Evolutionary conservation across 2,329 filamentous ascomycete genomes (phyloP).

Genomic region (Triangularia setosa): DNA sequence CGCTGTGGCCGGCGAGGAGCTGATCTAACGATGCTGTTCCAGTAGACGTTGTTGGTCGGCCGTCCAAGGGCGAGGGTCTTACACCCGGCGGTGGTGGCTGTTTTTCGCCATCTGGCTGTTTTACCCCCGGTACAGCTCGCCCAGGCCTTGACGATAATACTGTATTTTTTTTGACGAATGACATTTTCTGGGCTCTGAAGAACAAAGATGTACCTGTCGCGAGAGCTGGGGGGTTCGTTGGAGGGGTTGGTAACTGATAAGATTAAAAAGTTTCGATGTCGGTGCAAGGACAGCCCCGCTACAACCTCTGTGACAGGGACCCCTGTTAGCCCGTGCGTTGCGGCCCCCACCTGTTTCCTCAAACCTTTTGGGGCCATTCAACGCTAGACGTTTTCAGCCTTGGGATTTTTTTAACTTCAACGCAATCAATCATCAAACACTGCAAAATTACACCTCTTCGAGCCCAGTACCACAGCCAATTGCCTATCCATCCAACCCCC

Average conservation of each 20-base stretch:
- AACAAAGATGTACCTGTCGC: background rate
- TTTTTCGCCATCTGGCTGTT: slow-evolving; percentile 26
- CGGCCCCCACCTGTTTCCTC: background rate
- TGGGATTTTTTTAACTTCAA: slow-evolving; percentile 17
- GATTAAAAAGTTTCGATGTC: background rate
- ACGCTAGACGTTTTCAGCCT: slow-evolving; percentile 1
- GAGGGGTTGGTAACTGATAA: slow-evolving; percentile 18
- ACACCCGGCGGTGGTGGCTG: slow-evolving; percentile 47
- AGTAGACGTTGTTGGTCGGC: slow-evolving; percentile 83
- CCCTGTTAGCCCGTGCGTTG: slow-evolving; percentile 2
- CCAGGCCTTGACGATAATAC: slow-evolving; percentile 42
- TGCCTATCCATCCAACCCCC: background rate
- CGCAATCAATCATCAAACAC: background rate
- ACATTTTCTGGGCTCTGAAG: slow-evolving; percentile 40
- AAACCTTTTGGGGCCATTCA: background rate
- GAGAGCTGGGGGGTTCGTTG: slow-evolving; percentile 1
- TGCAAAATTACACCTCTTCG: background rate
- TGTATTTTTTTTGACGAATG: slow-evolving; percentile 55
- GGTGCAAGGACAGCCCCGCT: slow-evolving; percentile 2
- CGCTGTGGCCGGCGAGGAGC: slow-evolving; percentile 80
- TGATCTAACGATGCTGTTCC: slow-evolving; percentile 82
- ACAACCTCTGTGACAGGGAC: background rate
- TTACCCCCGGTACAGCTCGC: slow-evolving; percentile 27
- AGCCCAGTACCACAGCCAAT: background rate
- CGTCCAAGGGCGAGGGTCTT: slow-evolving; percentile 83